Evolutionary conservation across 2,329 filamentous ascomycete genomes (phyloP), one percentile per base, ranked within the genome.

Genomic region (Xylariales sp.): DNA sequence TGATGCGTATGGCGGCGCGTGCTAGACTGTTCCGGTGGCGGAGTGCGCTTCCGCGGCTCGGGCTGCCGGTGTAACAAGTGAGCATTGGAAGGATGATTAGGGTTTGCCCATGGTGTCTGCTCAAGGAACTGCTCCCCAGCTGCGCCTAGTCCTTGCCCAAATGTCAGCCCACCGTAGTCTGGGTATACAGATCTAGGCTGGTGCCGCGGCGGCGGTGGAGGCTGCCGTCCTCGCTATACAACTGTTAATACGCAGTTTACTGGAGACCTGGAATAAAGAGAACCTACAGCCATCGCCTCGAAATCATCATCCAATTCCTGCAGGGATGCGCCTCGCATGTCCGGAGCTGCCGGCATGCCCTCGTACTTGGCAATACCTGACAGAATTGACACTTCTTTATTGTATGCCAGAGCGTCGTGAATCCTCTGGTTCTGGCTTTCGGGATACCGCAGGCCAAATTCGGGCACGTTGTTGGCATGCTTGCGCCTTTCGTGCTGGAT

Each of bases 281-380:
- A 4, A 20, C 38, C 24, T 69, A 96, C 90, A 55, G 85, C 84
- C 72, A 98, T 96, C 50, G 85, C 85, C 58, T 85, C 82, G 46
- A 97, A 70, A 63, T 98, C 93, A 34, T 91, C 84, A 39, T 95
- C 88, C 32, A 93, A 65, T 54, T 96, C 88, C 10, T 76, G 69
- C 16, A 75, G 62, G 25, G 83, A 82, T 18, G 87, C 85, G 29
- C 85, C 76, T 41, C 72, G 72, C 63, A 98, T 83, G 23, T 86
- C 75, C 15, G 93, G 93, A n/a, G 90, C 93, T 21, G 91, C 90
- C 24, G 93, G 93, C 63, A 98, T 98, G 17, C 93, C 93, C 54
- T 95, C 83, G 59, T 96, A 90, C 64, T 96, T 97, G 24, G 91
- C 90, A 36, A 97, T 74, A 25, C 91, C 91, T 5, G 90, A 83